Evolutionary conservation across 176 grass and related monocot species (phyloP).

Genomic region (Eragrostis curvula): DNA sequence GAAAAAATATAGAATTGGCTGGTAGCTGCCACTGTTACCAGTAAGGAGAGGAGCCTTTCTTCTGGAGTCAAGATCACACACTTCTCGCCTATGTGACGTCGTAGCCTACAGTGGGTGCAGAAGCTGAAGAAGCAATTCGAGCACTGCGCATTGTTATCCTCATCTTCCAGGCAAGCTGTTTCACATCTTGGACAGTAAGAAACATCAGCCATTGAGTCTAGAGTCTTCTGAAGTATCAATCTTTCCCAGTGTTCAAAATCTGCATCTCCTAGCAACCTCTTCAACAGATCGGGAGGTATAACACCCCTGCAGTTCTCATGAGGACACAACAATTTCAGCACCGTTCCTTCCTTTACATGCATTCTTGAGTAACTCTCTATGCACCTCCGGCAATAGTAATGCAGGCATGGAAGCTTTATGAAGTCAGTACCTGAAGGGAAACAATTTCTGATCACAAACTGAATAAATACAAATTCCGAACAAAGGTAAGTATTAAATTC

Average conservation of each 20-base stretch:
- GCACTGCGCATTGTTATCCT: slow-evolving; percentile 48
- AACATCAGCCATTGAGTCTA: slow-evolving; percentile 61
- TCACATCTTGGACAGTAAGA: slow-evolving; percentile 67
- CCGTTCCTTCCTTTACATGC: slow-evolving; percentile 62
- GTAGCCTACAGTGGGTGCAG: slow-evolving; percentile 44
- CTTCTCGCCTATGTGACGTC: slow-evolving; percentile 45
- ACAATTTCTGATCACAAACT: background rate
- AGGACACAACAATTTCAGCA: slow-evolving; percentile 54
- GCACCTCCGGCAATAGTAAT: slow-evolving; percentile 66
- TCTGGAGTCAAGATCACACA: slow-evolving; percentile 59
- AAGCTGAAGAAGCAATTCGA: slow-evolving; percentile 64
- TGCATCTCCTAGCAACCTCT: too few relatives aligned
- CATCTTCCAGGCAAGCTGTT: slow-evolving; percentile 58
- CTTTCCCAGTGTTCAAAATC: slow-evolving; percentile 61
- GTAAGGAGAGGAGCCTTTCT: slow-evolving; percentile 51
- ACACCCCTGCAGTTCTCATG: slow-evolving; percentile 44
- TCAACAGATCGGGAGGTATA: slow-evolving; percentile 54
- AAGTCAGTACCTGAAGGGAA: slow-evolving; percentile 48
- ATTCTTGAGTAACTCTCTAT: slow-evolving; percentile 64
- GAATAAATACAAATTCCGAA: background rate
- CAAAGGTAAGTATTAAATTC: too few relatives aligned
- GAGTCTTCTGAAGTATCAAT: slow-evolving; percentile 54
- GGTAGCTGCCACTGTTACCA: slow-evolving; percentile 38
- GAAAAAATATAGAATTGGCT: too few relatives aligned
- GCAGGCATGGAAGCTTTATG: slow-evolving; percentile 54